A percentile compares a stretch with the other conserved stretches of the same genome.
These are phyloP conservation scores for Euphorbia corollata DNA, from an alignment of 441 rosid species.

Conservation along the genomic window DNA sequence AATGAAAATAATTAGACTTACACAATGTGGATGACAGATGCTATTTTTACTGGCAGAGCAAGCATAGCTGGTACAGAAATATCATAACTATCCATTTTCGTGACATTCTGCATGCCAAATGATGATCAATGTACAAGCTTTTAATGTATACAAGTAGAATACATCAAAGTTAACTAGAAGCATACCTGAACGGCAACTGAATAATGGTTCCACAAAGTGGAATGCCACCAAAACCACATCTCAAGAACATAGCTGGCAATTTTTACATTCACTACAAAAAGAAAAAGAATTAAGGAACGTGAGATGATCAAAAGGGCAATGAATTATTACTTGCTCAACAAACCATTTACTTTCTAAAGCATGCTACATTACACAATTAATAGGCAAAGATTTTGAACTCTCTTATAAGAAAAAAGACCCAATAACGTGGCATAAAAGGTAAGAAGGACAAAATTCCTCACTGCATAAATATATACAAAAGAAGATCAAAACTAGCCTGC, in stretches of 20 bases:
- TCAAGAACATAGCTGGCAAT: slow-evolving; percentile 66
- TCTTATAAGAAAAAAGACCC: neutral
- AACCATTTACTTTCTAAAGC: neutral
- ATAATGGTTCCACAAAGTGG: slow-evolving; percentile 63
- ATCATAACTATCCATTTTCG: slow-evolving; percentile 30
- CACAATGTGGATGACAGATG: slow-evolving; percentile 49
- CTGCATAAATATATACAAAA: slow-evolving; percentile 11
- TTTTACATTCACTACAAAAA: slow-evolving; percentile 51
- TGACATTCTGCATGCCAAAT: slow-evolving; percentile 42
- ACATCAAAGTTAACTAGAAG: neutral
- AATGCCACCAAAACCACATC: slow-evolving; percentile 96
- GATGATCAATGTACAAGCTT: slow-evolving; percentile 22
- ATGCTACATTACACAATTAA: neutral
- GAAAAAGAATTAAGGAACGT: slow-evolving; percentile 17
- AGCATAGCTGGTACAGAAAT: slow-evolving; percentile 52
- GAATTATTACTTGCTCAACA: neutral
- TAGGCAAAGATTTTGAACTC: neutral
- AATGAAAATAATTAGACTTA: slow-evolving; percentile 37
- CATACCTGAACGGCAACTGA: slow-evolving; percentile 47
- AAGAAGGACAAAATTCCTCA: neutral
- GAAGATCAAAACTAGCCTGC: slow-evolving; percentile 34
- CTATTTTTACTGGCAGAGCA: slow-evolving; percentile 53
- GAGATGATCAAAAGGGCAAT: slow-evolving; percentile 10
- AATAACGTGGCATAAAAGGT: neutral
- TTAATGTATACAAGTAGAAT: neutral